Conservation (phyloP, 2,329 filamentous ascomycete genomes). For the Dothideomycetes sp. region DNA sequence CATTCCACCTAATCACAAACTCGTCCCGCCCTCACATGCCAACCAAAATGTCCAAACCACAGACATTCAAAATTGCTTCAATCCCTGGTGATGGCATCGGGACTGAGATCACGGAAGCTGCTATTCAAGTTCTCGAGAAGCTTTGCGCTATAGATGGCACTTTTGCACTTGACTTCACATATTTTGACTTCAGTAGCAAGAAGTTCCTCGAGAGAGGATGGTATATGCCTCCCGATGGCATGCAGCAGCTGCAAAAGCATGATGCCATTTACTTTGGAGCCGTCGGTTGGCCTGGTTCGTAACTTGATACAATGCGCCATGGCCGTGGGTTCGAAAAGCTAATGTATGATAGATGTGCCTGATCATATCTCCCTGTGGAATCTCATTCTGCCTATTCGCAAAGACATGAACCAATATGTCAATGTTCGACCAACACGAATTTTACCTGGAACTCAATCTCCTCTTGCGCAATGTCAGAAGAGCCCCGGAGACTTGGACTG, state of each 20-base stretch:
- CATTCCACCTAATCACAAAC: no score
- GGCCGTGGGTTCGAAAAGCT: no score
- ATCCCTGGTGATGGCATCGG: conserved; percentile 58
- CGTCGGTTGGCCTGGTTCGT: conserved; percentile 45
- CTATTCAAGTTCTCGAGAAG: conserved; percentile 39
- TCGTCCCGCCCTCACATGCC: no score
- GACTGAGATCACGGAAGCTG: conserved; percentile 51
- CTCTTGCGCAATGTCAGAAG: conserved; percentile 29
- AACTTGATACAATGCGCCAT: no score
- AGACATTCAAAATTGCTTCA: conserved; percentile 45
- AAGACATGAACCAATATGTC: conserved; percentile 59
- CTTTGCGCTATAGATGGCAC: conserved; percentile 35
- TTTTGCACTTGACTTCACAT: conserved; percentile 43
- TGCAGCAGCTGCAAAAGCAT: conserved; percentile 41
- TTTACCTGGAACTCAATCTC: conserved; percentile 33
- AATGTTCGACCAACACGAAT: conserved; percentile 51
- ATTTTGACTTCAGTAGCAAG: conserved; percentile 42
- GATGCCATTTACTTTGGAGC: conserved; percentile 52
- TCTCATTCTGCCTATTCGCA: conserved; percentile 57
- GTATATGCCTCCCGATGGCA: conserved; percentile 45
- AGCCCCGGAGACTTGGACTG: conserved; percentile 34
- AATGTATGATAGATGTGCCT: conserved; percentile 50
- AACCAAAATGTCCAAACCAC: conserved; percentile 4
- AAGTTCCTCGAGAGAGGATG: conserved; percentile 42
- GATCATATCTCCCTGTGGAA: conserved; percentile 61